Base-by-base conservation (phyloP, 306 rosid genomes). In the Oxytropis ochrocephala region DNA sequence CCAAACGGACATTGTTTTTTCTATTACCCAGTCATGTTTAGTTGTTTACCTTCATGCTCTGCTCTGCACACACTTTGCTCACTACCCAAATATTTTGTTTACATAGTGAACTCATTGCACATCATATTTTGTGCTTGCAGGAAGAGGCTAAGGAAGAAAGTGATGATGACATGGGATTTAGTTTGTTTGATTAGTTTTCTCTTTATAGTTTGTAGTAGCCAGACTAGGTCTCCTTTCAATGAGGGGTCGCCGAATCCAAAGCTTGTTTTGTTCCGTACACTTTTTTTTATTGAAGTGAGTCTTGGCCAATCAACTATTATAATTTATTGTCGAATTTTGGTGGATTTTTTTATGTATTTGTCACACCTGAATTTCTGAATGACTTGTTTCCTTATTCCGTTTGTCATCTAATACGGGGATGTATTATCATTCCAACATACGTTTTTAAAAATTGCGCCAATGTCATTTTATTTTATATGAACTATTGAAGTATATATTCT, bases 111-210 rank as follows among this genome's bases (percentile, higher is more conserved):
- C 64, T 17, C 4, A 32, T 5, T 18, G 0, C 0, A 5, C 21
- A 12, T 46, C 2, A 8, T 44, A 12, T 58, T 54, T 69, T 81
- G 11, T 52, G 1, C 57, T 30, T 79, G 62, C 85, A 89, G 96
- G 90, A 85, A 17, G 92, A 89, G 16, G 65, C 82, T 0, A 78
- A 89, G 82, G 96, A 89, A 81, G 90, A 86, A 72, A 84, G 88
- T 19, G 92, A 89, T 0, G 92, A 77, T 1, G 92, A 86, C 50
- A 62, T 82, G 82, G 96, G 89, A 0, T 81, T 88, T 39, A 54
- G 89, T 54, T 48, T 88, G 58, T 88, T 88, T 32, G 95, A 85
- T 72, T 80, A 87, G 75, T 11, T 54, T 27, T 75, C 69, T 74
- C 32, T 3, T 44, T 12, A 27, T 62, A 39, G 62, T 53, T 67